These are phyloP conservation scores for Boletus sp. DNA, from an alignment of 1,284 basidiomycete species.

Conservation along the genomic window DNA sequence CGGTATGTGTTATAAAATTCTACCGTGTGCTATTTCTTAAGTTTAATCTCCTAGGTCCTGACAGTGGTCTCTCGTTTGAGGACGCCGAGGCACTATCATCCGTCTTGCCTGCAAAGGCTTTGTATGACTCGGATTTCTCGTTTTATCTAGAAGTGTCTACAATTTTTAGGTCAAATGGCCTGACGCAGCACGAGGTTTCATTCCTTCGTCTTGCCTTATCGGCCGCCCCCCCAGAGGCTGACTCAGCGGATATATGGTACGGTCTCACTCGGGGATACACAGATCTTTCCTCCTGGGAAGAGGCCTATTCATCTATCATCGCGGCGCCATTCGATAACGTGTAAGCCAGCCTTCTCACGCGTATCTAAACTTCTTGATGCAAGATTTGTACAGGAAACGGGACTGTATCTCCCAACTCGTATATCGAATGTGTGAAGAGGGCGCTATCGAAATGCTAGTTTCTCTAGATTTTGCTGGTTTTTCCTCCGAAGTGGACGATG, in stretches of 20 bases:
- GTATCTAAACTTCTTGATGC: conserved; percentile 11
- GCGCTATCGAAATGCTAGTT: conserved; percentile 76
- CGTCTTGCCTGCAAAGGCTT: conserved; percentile 57
- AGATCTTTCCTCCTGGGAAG: conserved; percentile 72
- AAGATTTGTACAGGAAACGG: conserved; percentile 53
- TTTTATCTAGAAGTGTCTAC: conserved; percentile 78
- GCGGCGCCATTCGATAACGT: conserved; percentile 68
- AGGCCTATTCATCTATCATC: conserved; percentile 79
- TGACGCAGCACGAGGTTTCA: conserved; percentile 59
- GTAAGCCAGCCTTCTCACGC: conserved; percentile 47
- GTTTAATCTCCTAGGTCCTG: conserved; percentile 40
- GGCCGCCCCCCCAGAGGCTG: conserved; percentile 49
- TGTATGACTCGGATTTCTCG: conserved; percentile 58
- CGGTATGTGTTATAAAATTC: conserved; percentile 43
- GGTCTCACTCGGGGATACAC: conserved; percentile 75
- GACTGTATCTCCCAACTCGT: conserved; percentile 80
- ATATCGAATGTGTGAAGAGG: conserved; percentile 90
- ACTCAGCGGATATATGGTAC: conserved; percentile 70
- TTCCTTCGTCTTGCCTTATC: conserved; percentile 79
- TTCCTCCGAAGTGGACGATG: conserved; percentile 84
- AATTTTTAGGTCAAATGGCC: conserved; percentile 61
- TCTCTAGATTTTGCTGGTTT: conserved; percentile 84
- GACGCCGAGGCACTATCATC: conserved; percentile 59
- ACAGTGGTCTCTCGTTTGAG: conserved; percentile 51
- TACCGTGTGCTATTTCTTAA: conserved; percentile 10